Base-by-base conservation (phyloP, 2,329 filamentous ascomycete genomes). In the Fusarium aywerte region DNA sequence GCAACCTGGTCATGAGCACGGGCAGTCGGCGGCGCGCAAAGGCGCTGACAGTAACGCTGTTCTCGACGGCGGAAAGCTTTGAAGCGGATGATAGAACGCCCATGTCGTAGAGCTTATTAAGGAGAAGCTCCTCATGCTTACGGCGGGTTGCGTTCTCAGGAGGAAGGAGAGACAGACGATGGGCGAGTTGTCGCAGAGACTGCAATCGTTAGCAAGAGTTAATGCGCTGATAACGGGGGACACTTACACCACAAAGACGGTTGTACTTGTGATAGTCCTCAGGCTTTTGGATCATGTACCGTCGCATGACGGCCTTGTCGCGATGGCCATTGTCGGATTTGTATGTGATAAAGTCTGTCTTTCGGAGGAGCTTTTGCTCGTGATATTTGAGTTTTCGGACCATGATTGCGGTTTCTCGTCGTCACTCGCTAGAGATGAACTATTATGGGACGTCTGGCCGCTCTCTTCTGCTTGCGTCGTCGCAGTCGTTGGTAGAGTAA, bases 311-410 rank as follows among this genome's bases (percentile, higher is more conserved):
- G 65, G 82, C 81, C 65, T 92, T 88, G 80, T 95, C 92, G 77
- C 95, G 90, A 82, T 99, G 96, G 73, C 88, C 85, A 75, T 90
- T 87, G 82, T 98, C 94, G 75, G 89, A 89, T 80, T 96, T 96
- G 85, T 95, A 97, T 76, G 91, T 96, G 78, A 94, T 90, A 81
- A 99, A 97, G 82, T 99, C 94, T 80, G 96, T 93, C 80, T 87
- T 87, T 77, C 95, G 95, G 74, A 98, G 88, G 77, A 98, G 91
- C 86, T 96, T 96, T 78, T 96, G 89, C 89, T 99, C 96, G 81
- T 97, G 95, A 81, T 97, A 88, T 82, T 97, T 98, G 77, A 99
- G 89, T 84, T 97, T 93, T 74, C 96, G 91, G 72, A 97, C 93
- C 96, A 98, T 98, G 23, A 71, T 85, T 77, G 43, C 60, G 63